Conservation (phyloP, 2,329 filamentous ascomycete genomes). For the Alternaria incomplexa region DNA sequence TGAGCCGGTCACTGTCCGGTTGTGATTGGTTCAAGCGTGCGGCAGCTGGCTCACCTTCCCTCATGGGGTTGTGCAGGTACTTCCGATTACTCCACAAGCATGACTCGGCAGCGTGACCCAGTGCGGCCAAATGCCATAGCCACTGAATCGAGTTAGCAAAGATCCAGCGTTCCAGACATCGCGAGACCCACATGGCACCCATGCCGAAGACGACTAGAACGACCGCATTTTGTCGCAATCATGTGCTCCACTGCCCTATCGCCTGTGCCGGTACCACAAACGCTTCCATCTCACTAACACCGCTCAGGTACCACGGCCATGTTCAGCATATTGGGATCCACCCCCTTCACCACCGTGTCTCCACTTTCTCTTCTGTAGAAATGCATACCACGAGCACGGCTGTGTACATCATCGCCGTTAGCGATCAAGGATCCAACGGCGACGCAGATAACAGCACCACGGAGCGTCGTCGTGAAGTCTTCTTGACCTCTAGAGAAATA, state of each 20-base stretch:
- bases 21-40: not conserved
- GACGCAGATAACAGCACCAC: constrained; percentile 13
- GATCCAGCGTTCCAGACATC: not conserved
- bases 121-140: not conserved
- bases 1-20: not conserved
- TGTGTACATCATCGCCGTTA: constrained; percentile 13
- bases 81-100: not conserved
- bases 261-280: constrained; percentile 18
- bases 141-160: not conserved
- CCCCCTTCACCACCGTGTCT: constrained; percentile 9
- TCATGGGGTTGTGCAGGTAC: not conserved
- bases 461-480: constrained; percentile 11
- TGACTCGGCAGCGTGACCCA: not conserved
- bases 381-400: constrained; percentile 15
- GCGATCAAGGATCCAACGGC: constrained; percentile 6
- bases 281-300: constrained; percentile 19
- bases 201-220: constrained; percentile 21
- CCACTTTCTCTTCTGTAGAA: constrained; percentile 1
- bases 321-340: constrained; percentile 4
- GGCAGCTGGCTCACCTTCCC: not conserved
- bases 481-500: constrained; percentile 17
- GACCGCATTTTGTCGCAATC: constrained; percentile 13
- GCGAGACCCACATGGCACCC: constrained; percentile 4
- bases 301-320: constrained; percentile 17
- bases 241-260: constrained; percentile 14